Percentiles rank a stretch among this genome's conserved stretches.
phyloP scores from a whole-genome alignment of 73 alveolate genomes.

The Paramecium sexaurelia region DNA sequence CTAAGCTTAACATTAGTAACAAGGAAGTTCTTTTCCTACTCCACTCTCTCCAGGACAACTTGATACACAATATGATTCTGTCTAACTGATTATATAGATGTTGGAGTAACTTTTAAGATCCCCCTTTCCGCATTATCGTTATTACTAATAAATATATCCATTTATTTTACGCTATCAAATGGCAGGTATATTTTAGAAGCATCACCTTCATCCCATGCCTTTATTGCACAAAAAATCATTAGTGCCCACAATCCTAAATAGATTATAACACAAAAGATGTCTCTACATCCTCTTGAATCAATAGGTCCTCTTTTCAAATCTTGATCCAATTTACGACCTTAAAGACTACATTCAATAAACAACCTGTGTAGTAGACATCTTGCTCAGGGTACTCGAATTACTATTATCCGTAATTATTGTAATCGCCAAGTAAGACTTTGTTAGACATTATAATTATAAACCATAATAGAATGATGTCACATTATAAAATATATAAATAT shows the following conservation, averaged over 20 bases:
- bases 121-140: background rate
- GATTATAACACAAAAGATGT: background rate
- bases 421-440: background rate
- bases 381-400: constrained; percentile 5
- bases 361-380: constrained; percentile 20
- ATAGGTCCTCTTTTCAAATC: constrained; percentile 34
- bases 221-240: constrained; percentile 28
- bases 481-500: background rate
- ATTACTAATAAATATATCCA: background rate
- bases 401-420: background rate
- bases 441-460: background rate
- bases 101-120: background rate
- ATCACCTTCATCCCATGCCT: background rate
- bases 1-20: background rate
- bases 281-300: constrained; percentile 7
- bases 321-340: constrained; percentile 1
- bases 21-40: background rate
- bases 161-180: constrained; percentile 15
- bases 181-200: background rate
- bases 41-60: constrained; percentile 51
- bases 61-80: background rate
- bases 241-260: constrained; percentile 38
- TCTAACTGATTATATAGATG: background rate
- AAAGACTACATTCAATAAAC: background rate
- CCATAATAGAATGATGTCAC: constrained; percentile 22